Conservation (phyloP, 768 basidiomycete genomes). For the Chalciporus pseudorubinellus region DNA sequence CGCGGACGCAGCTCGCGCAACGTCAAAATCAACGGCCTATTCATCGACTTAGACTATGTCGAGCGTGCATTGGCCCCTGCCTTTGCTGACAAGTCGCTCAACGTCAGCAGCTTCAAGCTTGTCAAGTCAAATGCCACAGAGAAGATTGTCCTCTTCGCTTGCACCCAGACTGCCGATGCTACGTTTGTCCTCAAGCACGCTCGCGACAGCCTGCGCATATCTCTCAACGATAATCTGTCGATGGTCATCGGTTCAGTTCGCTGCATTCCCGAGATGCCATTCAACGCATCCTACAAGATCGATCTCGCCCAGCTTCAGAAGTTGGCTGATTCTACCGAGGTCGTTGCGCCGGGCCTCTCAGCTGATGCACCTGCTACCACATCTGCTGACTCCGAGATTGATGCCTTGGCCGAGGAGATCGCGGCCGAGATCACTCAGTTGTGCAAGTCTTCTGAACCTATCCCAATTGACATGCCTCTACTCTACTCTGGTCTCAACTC, state of each 20-base stretch:
- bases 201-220: conserved; percentile 19
- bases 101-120: conserved; percentile 26
- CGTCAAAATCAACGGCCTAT: conserved; percentile 30
- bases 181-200: conserved; percentile 22
- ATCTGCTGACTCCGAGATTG: conserved; percentile 10
- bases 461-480: conserved; percentile 32
- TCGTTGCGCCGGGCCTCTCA: conserved; percentile 16
- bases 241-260: conserved; percentile 26
- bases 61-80: conserved; percentile 26
- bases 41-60: conserved; percentile 28
- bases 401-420: conserved; percentile 32
- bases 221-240: conserved; percentile 18
- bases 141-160: conserved; percentile 28
- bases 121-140: conserved; percentile 25
- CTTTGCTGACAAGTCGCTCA: conserved; percentile 18
- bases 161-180: conserved; percentile 16
- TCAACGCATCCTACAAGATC: conserved; percentile 32
- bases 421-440: conserved; percentile 33
- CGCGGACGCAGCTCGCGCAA: conserved; percentile 30
- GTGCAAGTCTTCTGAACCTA: conserved; percentile 24
- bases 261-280: conserved; percentile 27
- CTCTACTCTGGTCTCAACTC: conserved; percentile 34
- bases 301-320: conserved; percentile 29
- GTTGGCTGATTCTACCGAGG: conserved; percentile 16
- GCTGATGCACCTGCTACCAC: conserved; percentile 5